Base-by-base conservation (phyloP, 768 basidiomycete species). In the Mycena filopes region DNA sequence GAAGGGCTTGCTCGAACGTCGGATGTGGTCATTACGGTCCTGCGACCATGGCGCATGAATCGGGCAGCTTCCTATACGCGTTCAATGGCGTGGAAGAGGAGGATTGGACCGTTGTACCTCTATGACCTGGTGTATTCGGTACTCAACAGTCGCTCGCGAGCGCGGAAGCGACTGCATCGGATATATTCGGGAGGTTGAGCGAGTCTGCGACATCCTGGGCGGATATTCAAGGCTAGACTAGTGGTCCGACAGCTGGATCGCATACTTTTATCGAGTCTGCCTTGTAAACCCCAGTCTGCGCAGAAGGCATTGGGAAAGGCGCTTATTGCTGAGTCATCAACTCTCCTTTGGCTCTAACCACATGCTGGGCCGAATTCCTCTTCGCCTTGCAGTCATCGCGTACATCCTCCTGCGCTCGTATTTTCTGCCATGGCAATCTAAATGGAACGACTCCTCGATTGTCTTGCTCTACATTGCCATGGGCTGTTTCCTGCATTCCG, bases 91-190 rank as follows among this genome's bases (percentile, higher is more conserved):
- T 50, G 42, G n/a, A 31, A 38, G 51, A 51, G 55, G 62, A 46
- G 25, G 43, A 21, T 46, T 38, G 26, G 29, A 9, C 56, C 40
- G 21, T 72, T 81, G 45, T 67, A 94, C 95, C 86, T 98, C 94
- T 70, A 97, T 86, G 43, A 99, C 91, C 75, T 99, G 94, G 77
- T 97, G 95, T 74, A 98, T 87, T 63, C 98, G 84, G 78, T 98
- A 98, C 74, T 99, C 98, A 43, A 98, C 95, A n/a, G 81, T 99
- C 98, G 71, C 94, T 95, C 0, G 98, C 95, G 26, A 99, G 84
- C 0, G 93, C 85, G 5, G 89, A 89, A 6, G 95, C 92, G 26
- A 98, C 92, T 3, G 84, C 74, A 55, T 96, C 94, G 3, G 93
- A 81, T 43, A 99, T 78, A 49, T 78, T 89, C 16, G 88, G 79